Conservation (phyloP, 495 filamentous ascomycete genomes). For the Hypoxylon intermedium region DNA sequence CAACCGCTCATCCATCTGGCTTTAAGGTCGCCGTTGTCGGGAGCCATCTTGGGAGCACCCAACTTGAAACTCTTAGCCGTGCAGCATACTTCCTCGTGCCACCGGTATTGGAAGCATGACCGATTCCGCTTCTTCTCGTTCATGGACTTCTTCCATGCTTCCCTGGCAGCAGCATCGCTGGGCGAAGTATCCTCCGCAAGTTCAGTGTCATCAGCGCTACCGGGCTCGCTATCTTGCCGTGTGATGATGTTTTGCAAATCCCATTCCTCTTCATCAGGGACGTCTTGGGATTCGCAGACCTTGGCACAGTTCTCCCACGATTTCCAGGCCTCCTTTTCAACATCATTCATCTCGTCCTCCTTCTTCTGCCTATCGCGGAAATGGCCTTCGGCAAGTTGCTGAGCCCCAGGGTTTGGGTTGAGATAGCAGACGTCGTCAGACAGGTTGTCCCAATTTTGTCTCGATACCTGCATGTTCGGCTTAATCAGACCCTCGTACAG, state of each 20-base stretch:
- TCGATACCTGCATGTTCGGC: slow-evolving; percentile 42
- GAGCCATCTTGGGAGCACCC: slow-evolving; percentile 41
- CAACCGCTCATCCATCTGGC: slow-evolving; percentile 45
- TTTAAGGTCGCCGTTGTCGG: slow-evolving; percentile 18
- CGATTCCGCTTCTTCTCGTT: slow-evolving; percentile 41
- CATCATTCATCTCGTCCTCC: slow-evolving; percentile 44
- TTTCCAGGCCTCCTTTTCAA: slow-evolving; percentile 47
- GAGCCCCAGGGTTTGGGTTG: slow-evolving; percentile 41
- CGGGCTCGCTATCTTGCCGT: slow-evolving; percentile 24
- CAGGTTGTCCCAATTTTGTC: slow-evolving; percentile 55
- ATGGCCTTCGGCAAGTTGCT: slow-evolving; percentile 26
- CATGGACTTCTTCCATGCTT: slow-evolving; percentile 29
- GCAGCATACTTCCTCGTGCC: slow-evolving; percentile 46
- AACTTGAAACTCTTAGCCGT: slow-evolving; percentile 45
- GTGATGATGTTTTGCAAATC: slow-evolving; percentile 7
- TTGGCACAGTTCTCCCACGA: slow-evolving; percentile 50
- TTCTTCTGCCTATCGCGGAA: slow-evolving; percentile 40
- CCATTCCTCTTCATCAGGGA: slow-evolving; percentile 39
- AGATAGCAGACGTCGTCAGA: slow-evolving; percentile 50
- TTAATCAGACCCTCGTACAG: slow-evolving; percentile 50
- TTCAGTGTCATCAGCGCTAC: slow-evolving; percentile 38
- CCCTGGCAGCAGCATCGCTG: slow-evolving; percentile 63
- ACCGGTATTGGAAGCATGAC: slow-evolving; percentile 47
- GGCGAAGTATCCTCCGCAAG: slow-evolving; percentile 69
- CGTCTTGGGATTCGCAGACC: slow-evolving; percentile 49